Conservation (phyloP, 2,329 filamentous ascomycete genomes). For the Fusarium denticulatum region DNA sequence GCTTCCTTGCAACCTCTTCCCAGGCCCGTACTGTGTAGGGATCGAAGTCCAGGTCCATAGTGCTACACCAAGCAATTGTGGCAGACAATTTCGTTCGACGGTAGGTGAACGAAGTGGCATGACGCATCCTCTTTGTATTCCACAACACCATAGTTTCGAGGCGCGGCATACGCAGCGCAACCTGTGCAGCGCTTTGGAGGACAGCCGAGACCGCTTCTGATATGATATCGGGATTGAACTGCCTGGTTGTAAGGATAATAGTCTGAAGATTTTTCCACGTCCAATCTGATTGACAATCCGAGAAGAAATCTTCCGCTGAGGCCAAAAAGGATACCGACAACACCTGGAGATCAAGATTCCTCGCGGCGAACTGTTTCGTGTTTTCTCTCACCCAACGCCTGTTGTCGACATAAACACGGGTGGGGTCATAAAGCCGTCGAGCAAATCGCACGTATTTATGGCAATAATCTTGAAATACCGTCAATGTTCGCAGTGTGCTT, state of each 20-base stretch:
- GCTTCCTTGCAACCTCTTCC: background rate
- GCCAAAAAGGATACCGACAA: background rate
- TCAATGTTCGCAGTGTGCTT: background rate
- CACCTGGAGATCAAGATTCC: background rate
- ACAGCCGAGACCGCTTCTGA: background rate
- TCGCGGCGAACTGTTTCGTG: background rate
- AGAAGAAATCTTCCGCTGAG: background rate
- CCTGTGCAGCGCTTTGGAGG: background rate
- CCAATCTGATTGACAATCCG: background rate
- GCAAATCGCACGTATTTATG: rapidly evolving
- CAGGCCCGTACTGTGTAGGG: background rate
- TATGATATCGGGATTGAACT: rapidly evolving
- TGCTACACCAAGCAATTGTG: background rate
- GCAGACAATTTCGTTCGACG: background rate
- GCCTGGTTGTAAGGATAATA: background rate
- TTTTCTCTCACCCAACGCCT: background rate
- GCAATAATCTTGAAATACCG: background rate
- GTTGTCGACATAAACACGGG: background rate
- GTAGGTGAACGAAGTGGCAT: background rate
- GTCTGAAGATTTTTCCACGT: background rate
- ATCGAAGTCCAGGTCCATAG: background rate
- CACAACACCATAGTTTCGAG: background rate
- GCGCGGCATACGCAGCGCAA: background rate
- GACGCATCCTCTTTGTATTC: background rate
- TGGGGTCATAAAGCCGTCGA: rapidly evolving